Evolutionary conservation across 305 asterid species (phyloP).

Genomic region (Fraxinus dipetala): DNA sequence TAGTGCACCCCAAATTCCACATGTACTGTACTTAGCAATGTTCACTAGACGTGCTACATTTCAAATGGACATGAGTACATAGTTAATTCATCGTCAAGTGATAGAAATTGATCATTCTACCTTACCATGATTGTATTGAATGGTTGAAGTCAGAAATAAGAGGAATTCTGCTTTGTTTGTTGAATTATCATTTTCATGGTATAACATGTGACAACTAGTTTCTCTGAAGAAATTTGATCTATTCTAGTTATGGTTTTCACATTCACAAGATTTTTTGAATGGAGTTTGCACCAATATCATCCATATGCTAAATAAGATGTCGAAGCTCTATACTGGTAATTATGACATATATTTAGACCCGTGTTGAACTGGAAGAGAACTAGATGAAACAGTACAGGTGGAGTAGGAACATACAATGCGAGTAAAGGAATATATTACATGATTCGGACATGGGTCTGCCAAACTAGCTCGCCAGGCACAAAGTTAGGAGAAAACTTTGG

Average conservation of each 20-base stretch:
- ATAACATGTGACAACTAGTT: too few species aligned
- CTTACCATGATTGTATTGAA: too few species aligned
- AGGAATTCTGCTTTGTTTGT: too few species aligned
- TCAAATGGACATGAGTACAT: too few species aligned
- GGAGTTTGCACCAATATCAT: slow-evolving; percentile 47
- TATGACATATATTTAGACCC: slow-evolving; percentile 85
- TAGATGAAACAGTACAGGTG: slow-evolving; percentile 96
- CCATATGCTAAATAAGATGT: slow-evolving; percentile 74
- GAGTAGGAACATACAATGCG: slow-evolving; percentile 91
- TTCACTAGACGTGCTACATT: too few species aligned
- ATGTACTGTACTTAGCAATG: too few species aligned
- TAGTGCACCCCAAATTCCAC: too few species aligned
- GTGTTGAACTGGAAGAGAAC: slow-evolving; percentile 91
- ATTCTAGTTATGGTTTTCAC: slow-evolving; percentile 89
- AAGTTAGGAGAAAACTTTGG: slow-evolving; percentile 91
- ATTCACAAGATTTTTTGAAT: slow-evolving; percentile 93
- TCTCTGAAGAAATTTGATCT: slow-evolving; percentile 63
- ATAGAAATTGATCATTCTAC: too few species aligned
- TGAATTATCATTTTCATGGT: too few species aligned
- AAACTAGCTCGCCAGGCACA: slow-evolving; percentile 99
- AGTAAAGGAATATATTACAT: slow-evolving; percentile 97
- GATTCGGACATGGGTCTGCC: slow-evolving; percentile 96
- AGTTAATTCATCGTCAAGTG: too few species aligned
- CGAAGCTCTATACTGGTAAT: slow-evolving; percentile 79
- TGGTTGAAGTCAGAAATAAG: too few species aligned